A percentile compares a stretch with the other conserved stretches of the same genome.
Evolutionary conservation across 148 eudicot genomes (phyloP).

Genomic region (Camellia lanceoleosa): DNA sequence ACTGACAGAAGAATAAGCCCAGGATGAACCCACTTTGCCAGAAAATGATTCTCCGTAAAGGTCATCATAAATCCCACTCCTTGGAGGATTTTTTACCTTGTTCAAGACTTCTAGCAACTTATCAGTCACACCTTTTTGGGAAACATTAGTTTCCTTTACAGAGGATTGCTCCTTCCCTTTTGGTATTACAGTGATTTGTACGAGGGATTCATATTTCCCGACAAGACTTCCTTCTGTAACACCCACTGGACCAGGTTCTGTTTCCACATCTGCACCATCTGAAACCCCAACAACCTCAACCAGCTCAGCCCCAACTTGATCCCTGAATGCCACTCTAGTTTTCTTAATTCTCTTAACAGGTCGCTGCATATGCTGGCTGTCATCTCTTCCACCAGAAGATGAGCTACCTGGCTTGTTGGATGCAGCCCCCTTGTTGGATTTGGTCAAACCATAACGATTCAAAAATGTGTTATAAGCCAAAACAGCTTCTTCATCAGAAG

Average conservation of each 20-base stretch:
- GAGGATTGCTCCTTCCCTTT: conserved; percentile 61
- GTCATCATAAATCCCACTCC: conserved; percentile 77
- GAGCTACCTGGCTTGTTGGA: conserved; percentile 21
- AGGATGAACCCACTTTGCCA: conserved; percentile 70
- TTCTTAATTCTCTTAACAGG: conserved; percentile 67
- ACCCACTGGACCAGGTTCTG: conserved; percentile 92
- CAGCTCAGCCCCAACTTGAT: conserved; percentile 89
- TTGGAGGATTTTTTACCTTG: conserved; percentile 67
- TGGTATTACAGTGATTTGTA: conserved; percentile 77
- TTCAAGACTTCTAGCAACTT: conserved; percentile 72
- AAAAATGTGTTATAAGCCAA: conserved; percentile 79
- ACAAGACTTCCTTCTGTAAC: conserved; percentile 98
- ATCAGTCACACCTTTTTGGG: conserved; percentile 74
- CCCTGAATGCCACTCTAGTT: conserved; percentile 71
- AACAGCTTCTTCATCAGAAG: conserved; percentile 87
- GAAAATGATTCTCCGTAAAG: conserved; percentile 77
- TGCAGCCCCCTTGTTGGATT: conserved; percentile 24
- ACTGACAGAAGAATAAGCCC: conserved; percentile 63
- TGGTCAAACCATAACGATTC: conserved; percentile 60
- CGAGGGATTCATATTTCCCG: conserved; percentile 90
- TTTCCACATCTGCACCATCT: conserved; percentile 95
- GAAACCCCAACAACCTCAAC: conserved; percentile 89
- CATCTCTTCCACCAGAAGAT: conserved; percentile 35
- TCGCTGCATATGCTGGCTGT: conserved; percentile 30
- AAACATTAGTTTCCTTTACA: conserved; percentile 45